Conservation (phyloP, 2,329 filamentous ascomycete species). For the Volutella citrinella region DNA sequence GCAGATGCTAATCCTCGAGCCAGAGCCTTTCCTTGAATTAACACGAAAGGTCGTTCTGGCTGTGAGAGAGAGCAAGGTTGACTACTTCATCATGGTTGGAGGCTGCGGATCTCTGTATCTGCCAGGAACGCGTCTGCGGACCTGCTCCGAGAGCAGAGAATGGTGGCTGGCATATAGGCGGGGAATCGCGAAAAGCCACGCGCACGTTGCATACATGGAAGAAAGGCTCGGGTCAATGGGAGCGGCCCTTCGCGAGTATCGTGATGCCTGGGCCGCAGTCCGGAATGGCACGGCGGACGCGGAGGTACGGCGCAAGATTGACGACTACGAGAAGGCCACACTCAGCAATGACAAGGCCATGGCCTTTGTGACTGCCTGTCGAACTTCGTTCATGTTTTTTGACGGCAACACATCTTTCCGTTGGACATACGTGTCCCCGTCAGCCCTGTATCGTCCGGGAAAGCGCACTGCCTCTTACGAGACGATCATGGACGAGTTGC, state of each 20-base stretch:
- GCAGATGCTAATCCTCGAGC: too few relatives aligned
- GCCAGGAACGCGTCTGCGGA: not conserved
- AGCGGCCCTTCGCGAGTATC: conserved; percentile 2
- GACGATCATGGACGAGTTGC: conserved; percentile 2
- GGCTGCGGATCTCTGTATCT: conserved; percentile 4
- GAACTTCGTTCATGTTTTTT: conserved; percentile 7
- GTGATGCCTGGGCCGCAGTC: not conserved
- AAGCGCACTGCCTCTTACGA: conserved; percentile 3
- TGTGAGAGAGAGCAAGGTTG: conserved; percentile 1
- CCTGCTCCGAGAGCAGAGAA: conserved; percentile 3
- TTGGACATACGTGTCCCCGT: conserved; percentile 6
- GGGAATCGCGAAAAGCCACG: conserved; percentile 7
- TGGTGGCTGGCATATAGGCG: conserved; percentile 5
- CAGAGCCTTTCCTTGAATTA: conserved; percentile 5
- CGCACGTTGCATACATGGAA: conserved; percentile 7
- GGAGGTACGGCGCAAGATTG: too few relatives aligned
- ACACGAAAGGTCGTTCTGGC: conserved; percentile 4
- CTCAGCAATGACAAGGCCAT: conserved; percentile 1
- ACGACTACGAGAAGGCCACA: conserved; percentile 1
- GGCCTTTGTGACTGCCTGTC: conserved; percentile 2
- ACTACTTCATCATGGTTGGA: conserved; percentile 8
- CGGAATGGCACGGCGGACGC: not conserved
- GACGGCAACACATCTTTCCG: conserved; percentile 7
- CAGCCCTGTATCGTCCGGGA: conserved; percentile 5
- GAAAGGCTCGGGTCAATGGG: conserved; percentile 4